Percentiles rank a stretch among this genome's conserved stretches.
phyloP scores from a whole-genome alignment of 2,329 filamentous ascomycete genomes.

The Xylariaceae sp. region DNA sequence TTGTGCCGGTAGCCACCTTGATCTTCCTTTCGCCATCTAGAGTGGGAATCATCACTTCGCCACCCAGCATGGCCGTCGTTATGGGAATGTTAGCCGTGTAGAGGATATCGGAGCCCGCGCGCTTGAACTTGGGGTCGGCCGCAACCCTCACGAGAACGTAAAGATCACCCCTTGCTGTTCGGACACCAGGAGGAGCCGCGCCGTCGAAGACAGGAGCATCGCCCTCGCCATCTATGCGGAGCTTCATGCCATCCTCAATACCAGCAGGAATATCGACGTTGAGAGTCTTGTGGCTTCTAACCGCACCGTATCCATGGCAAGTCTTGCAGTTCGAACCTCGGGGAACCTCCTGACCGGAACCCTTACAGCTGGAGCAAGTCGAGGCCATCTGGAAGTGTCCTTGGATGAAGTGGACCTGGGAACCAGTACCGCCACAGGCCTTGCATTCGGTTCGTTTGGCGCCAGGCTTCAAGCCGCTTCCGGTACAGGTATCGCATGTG shows the following conservation, averaged over 20 bases:
- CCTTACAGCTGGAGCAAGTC: constrained; percentile 76
- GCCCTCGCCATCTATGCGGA: constrained; percentile 79
- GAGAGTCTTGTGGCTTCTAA: constrained; percentile 76
- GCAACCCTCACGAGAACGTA: constrained; percentile 87
- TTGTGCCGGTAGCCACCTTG: constrained; percentile 85
- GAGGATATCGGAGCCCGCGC: constrained; percentile 81
- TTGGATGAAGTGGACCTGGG: constrained; percentile 80
- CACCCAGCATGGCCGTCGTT: constrained; percentile 87
- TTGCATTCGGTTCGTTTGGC: constrained; percentile 68
- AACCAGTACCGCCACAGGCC: constrained; percentile 79
- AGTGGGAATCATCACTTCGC: constrained; percentile 83
- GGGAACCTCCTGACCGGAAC: constrained; percentile 70
- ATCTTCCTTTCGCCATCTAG: constrained; percentile 86
- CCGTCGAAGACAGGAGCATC: constrained; percentile 77
- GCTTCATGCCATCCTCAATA: constrained; percentile 92
- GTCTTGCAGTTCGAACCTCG: constrained; percentile 73
- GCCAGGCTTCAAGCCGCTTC: constrained; percentile 79
- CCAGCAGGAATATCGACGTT: constrained; percentile 89
- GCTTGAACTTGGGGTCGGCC: constrained; percentile 83
- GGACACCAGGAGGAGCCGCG: constrained; percentile 55
- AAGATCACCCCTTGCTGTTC: constrained; percentile 75
- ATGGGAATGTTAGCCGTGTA: constrained; percentile 89
- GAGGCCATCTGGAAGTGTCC: constrained; percentile 95
- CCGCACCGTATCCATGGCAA: constrained; percentile 78
- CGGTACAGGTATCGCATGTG: constrained; percentile 75